Base-by-base conservation (phyloP, 768 basidiomycete genomes). In the Auricularia auricula-judae region DNA sequence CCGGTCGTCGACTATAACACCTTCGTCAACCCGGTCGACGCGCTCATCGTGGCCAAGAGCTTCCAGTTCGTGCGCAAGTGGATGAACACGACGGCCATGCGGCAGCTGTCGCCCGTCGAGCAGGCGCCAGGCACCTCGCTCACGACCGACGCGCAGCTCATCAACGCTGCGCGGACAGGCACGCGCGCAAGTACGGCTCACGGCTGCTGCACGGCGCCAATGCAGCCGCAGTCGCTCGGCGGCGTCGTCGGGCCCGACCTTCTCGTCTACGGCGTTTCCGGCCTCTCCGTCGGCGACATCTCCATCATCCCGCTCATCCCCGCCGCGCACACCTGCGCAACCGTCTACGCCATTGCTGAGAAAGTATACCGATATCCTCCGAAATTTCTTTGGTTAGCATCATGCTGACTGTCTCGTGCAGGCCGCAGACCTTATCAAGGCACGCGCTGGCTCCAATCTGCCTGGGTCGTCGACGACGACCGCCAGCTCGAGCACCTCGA, bases 201-300 rank as follows among this genome's bases (percentile, higher is more conserved):
- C 71, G 34, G 63, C 68, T 29, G 71, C 23, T 59, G 79, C 12
- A 78, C 80, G 2, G 77, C 76, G 61, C 69, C 77, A 1, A 82
- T 84, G 79, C 70, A 77, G 51, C 74, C 77, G 4, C 68, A 68
- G 29, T 68, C 66, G 7, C 66, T 67, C 12, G 78, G 77, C n/a
- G 82, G 81, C 53, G 81, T 81, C 5, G 79, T 83, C 62, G 77
- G 80, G 67, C 71, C 73, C 42, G 70, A 76, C 51, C 68, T 79
- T 21, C 67, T 71, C 14, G 81, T 83, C 1, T 77, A 82, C 67
- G 81, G 80, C 18, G 73, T 78, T 12, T 60, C 65, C 36, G 78
- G 79, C 63, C 69, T 83, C 35, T 72, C 81, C 56, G 76, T 78
- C 36, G 70, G 72, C 63, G 75, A 76, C 54, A 67, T 69, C 8